Evolutionary conservation across 441 rosid species (phyloP), one percentile per base, ranked within the genome.

Genomic region (Euphorbia corollata): DNA sequence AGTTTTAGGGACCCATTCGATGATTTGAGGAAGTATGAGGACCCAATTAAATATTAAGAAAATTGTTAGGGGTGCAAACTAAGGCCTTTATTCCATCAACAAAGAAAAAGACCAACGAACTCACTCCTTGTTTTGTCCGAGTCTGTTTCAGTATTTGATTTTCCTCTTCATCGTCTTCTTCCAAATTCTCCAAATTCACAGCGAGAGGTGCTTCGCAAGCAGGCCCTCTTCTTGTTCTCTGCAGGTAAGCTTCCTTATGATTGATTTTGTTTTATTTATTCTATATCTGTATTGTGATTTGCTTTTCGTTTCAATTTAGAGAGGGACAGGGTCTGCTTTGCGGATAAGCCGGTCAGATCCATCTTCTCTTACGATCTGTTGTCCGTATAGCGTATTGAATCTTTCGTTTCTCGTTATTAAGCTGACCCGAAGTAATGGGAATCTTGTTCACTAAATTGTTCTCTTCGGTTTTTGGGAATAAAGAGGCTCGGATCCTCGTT

Each of bases 401-500:
- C 5, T 22, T 12, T 32, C 13, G 34, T 59, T 63, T 70, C 51
- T 12, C 5, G 55, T 63, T 48, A 11, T 30, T 23, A 7, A 7
- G 48, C 4, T 22, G 56, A 41, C n/a, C 45, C 22, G 8, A 47
- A 48, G 19, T 74, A 69, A 88, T 88, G 94, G 94, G 91, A 43
- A 78, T 88, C 53, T 34, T 79, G 63, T 86, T 88, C 68, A 81
- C 90, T 43, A 76, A 75, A 39, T 41, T 88, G 84, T 88, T 88
- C 65, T 78, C 90, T 61, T 83, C 87, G 3, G 70, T 88, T 8
- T 85, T 86, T 69, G 88, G 90, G 27, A 79, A 80, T 78, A 81
- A 80, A 67, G 95, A 86, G 73, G 92, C 95, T 66, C 83, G 92
- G 69, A 88, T 86, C 77, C 90, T 88, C 27, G 95, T 88, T 64